These are phyloP conservation scores for Dysphania ambrosioides DNA, from an alignment of 148 eudicot species.

Conservation along the genomic window DNA sequence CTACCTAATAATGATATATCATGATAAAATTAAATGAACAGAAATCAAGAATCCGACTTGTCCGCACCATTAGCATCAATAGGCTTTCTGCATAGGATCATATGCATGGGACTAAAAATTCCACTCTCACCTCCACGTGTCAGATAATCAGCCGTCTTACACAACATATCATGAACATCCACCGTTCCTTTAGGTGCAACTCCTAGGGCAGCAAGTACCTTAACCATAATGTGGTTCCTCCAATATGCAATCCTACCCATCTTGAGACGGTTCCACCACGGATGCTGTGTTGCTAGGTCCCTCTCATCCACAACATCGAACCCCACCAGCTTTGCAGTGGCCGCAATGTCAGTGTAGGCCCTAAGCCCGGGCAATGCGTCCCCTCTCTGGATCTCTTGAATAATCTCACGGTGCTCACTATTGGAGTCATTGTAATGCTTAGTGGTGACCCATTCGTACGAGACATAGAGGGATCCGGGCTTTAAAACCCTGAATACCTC, in stretches of 20 bases:
- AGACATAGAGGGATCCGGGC: constrained; percentile 43
- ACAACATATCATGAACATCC: constrained; percentile 53
- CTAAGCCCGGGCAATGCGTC: constrained; percentile 50
- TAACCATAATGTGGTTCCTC: constrained; percentile 41
- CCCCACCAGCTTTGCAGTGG: constrained; percentile 40
- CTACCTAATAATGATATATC: no score
- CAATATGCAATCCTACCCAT: constrained; percentile 51
- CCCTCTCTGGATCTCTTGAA: constrained; percentile 45
- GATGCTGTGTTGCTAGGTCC: constrained; percentile 41
- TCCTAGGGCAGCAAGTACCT: constrained; percentile 37
- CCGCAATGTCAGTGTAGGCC: constrained; percentile 30
- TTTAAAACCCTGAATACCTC: constrained; percentile 43
- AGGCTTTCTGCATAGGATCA: constrained; percentile 58
- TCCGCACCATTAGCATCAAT: not conserved
- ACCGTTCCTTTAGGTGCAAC: constrained; percentile 53
- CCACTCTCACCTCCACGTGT: constrained; percentile 44
- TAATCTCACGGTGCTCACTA: constrained; percentile 38
- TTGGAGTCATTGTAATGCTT: constrained; percentile 29
- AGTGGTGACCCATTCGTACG: constrained; percentile 54
- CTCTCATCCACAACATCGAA: constrained; percentile 41
- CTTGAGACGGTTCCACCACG: constrained; percentile 54
- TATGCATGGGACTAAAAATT: constrained; percentile 50
- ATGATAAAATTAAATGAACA: no score
- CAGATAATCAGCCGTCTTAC: constrained; percentile 39
- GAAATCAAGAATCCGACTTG: not conserved